Conservation (phyloP, 306 rosid species). For the Begonia peltatifolia region DNA sequence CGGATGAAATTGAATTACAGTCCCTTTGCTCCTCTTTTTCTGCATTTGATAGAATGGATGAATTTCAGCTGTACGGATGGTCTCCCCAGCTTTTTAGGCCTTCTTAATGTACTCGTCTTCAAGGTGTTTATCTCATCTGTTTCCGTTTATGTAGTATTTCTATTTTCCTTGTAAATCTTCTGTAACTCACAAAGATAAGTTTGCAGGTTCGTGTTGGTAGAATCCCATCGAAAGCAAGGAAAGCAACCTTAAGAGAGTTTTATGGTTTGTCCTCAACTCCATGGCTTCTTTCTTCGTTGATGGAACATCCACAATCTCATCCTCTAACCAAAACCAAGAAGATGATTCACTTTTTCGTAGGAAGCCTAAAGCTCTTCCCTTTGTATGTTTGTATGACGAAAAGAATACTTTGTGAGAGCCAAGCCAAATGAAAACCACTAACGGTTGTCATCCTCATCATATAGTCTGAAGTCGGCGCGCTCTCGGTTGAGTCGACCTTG, state of each 20-base stretch:
- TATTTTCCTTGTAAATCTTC: slow-evolving; percentile 1
- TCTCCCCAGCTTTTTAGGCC: slow-evolving; percentile 51
- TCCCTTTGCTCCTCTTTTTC: slow-evolving; percentile 57
- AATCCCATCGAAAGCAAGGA: slow-evolving; percentile 55
- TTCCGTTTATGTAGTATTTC: slow-evolving; percentile 4
- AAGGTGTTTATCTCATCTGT: slow-evolving; percentile 24
- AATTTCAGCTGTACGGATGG: slow-evolving; percentile 49
- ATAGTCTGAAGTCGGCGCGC: too few relatives aligned
- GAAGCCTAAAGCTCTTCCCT: too few relatives aligned
- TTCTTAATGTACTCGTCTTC: slow-evolving; percentile 40
- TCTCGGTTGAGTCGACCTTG: too few relatives aligned
- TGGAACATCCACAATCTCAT: background rate
- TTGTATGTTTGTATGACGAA: too few relatives aligned
- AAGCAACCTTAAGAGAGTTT: slow-evolving; percentile 48
- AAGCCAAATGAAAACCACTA: too few relatives aligned
- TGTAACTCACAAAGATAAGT: background rate
- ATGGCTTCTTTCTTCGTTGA: slow-evolving; percentile 4
- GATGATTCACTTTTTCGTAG: too few relatives aligned
- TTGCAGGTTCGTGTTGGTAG: slow-evolving; percentile 51
- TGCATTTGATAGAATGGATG: slow-evolving; percentile 63
- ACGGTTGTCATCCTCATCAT: too few relatives aligned
- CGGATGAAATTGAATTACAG: slow-evolving; percentile 63
- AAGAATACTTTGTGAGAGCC: too few relatives aligned
- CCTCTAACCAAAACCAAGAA: too few relatives aligned
- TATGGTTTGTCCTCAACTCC: slow-evolving; percentile 27